Conservation (phyloP, 1,284 basidiomycete genomes). For the Ustilago cynodontis region DNA sequence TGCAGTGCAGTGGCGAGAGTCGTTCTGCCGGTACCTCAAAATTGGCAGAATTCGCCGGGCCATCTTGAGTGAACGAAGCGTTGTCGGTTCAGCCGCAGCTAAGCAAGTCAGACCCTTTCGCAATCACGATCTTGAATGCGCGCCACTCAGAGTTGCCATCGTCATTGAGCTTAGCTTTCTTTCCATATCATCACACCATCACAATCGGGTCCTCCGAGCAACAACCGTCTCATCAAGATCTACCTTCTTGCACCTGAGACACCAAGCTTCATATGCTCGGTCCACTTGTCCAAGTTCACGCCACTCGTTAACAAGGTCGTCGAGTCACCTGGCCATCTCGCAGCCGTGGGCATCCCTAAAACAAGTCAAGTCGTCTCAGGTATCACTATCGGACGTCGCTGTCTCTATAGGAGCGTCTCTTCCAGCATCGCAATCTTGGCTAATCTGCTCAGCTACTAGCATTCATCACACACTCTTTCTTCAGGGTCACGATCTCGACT, state of each 20-base stretch:
- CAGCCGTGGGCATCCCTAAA: neutral
- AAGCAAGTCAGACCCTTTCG: neutral
- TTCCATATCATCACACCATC: neutral
- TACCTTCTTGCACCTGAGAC: too few relatives aligned
- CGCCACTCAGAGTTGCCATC: neutral
- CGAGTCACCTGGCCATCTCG: neutral
- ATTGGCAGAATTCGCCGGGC: neutral
- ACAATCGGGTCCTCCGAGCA: neutral
- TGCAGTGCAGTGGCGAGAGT: neutral
- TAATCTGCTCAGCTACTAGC: neutral
- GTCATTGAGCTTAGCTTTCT: neutral
- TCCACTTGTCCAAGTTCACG: neutral
- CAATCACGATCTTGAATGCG: neutral
- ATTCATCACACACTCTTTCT: neutral
- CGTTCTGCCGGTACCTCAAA: neutral
- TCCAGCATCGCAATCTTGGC: neutral
- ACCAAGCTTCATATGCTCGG: neutral
- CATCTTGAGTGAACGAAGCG: neutral
- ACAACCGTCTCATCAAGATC: neutral
- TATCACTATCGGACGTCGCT: neutral
- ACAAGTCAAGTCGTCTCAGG: neutral
- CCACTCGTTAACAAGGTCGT: neutral
- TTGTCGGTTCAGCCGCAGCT: neutral
- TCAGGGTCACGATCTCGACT: neutral
- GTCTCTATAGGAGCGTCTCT: too few relatives aligned